Conservation (phyloP, 176 grass and related monocot species). For the Eremochloa ophiuroides region DNA sequence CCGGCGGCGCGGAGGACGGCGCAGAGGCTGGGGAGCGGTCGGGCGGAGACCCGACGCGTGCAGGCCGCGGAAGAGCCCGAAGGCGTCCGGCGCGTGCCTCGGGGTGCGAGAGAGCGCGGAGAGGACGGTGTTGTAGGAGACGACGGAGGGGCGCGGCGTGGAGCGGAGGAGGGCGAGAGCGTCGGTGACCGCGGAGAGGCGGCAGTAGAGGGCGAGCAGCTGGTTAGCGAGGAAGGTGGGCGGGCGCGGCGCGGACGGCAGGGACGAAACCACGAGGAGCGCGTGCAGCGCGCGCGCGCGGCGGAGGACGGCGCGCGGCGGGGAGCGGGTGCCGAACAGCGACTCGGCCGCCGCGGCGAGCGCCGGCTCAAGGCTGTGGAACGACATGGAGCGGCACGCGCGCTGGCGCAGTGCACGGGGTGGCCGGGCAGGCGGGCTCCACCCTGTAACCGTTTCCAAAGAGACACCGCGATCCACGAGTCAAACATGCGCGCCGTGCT, state of each 20-base stretch:
- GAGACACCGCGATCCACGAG: neutral
- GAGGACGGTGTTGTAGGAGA: slow-evolving; percentile 87
- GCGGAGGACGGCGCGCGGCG: slow-evolving; percentile 30
- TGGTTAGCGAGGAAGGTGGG: slow-evolving; percentile 72
- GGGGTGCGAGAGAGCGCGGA: slow-evolving; percentile 40
- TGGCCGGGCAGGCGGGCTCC: neutral
- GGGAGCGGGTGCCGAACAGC: slow-evolving; percentile 40
- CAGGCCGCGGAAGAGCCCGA: slow-evolving; percentile 45
- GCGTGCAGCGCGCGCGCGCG: slow-evolving; percentile 67
- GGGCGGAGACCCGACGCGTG: slow-evolving; percentile 37
- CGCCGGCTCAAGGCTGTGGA: slow-evolving; percentile 34
- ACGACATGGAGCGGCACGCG: slow-evolving; percentile 20
- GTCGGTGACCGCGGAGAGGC: slow-evolving; percentile 43
- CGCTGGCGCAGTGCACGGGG: neutral
- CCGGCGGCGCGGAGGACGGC: slow-evolving; percentile 49
- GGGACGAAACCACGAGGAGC: slow-evolving; percentile 49
- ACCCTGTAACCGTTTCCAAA: neutral
- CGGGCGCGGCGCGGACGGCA: slow-evolving; percentile 19
- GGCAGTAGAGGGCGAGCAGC: slow-evolving; percentile 62
- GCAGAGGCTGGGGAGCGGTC: slow-evolving; percentile 61
- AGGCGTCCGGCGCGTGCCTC: slow-evolving; percentile 28
- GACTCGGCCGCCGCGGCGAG: slow-evolving; percentile 47
- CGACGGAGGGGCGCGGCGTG: slow-evolving; percentile 42
- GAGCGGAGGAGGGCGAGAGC: slow-evolving; percentile 65
- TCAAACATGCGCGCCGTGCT: too few relatives aligned